Conservation (phyloP, 106 monocot genomes). For the Apostasia ramifera region DNA sequence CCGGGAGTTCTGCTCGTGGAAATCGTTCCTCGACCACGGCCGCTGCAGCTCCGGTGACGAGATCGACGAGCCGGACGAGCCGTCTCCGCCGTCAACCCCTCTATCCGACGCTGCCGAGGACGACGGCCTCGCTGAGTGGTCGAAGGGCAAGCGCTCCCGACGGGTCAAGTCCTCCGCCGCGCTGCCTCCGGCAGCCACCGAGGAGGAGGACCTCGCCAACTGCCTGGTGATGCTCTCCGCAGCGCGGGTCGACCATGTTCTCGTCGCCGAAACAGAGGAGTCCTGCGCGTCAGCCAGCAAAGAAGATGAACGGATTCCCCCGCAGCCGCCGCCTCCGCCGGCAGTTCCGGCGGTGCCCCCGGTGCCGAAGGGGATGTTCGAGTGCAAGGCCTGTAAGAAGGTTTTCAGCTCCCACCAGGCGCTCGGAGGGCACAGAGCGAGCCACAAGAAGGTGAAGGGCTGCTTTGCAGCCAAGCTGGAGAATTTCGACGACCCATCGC, state of each 20-base stretch:
- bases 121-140: conserved; percentile 22
- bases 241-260: conserved; percentile 23
- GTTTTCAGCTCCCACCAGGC: conserved; percentile 66
- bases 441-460: conserved; percentile 77
- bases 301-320: conserved; percentile 23
- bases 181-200: conserved; percentile 7
- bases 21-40: conserved; percentile 61
- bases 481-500: background rate
- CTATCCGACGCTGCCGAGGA: conserved; percentile 18
- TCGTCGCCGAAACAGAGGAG: conserved; percentile 36
- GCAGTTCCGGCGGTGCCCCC: background rate
- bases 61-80: background rate
- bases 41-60: conserved; percentile 30
- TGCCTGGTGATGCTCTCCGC: conserved; percentile 66
- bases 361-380: conserved; percentile 5
- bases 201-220: conserved; percentile 78
- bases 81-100: background rate
- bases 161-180: conserved; percentile 7
- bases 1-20: conserved; percentile 66
- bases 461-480: conserved; percentile 58
- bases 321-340: background rate
- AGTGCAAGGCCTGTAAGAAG: conserved; percentile 68
- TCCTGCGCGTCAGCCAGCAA: conserved; percentile 50
- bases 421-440: conserved; percentile 67
- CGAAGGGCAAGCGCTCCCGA: conserved; percentile 57